These are phyloP conservation scores for Leptosphaerulina australis DNA, from an alignment of 2,329 filamentous ascomycete species.

Conservation along the genomic window DNA sequence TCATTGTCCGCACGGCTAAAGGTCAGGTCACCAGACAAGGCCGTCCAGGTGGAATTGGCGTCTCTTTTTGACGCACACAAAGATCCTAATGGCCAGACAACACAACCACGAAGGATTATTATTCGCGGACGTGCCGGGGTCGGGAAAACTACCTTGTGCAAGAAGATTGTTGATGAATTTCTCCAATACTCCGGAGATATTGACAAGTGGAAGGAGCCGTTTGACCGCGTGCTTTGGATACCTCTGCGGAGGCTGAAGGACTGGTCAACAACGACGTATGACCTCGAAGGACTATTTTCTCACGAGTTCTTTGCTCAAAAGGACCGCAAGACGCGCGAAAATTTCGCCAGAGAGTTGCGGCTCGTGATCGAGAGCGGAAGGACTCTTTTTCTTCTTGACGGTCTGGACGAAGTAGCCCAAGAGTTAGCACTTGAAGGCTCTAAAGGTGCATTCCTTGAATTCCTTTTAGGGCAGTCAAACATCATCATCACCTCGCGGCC, in stretches of 20 bases:
- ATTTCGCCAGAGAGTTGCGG: not conserved
- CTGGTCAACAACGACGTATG: not conserved
- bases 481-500: not conserved
- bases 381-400: not conserved
- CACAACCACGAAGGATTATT: constrained; percentile 4
- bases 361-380: not conserved
- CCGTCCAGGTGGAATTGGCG: constrained; percentile 1
- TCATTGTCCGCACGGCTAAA: not conserved
- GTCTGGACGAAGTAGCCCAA: not conserved
- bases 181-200: no score
- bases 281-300: not conserved
- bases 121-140: constrained; percentile 6
- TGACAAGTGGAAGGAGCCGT: not conserved
- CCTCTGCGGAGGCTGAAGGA: not conserved
- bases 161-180: constrained; percentile 8
- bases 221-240: not conserved
- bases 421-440: not conserved
- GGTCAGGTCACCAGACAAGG: constrained; percentile 6
- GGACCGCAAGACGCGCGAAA: not conserved
- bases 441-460: not conserved
- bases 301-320: no score
- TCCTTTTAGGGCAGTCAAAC: not conserved
- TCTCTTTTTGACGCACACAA: constrained; percentile 3
- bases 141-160: constrained; percentile 7
- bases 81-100: constrained; percentile 1